Base-by-base conservation (phyloP, 2,329 filamentous ascomycete species). In the Aspergillus sp. region DNA sequence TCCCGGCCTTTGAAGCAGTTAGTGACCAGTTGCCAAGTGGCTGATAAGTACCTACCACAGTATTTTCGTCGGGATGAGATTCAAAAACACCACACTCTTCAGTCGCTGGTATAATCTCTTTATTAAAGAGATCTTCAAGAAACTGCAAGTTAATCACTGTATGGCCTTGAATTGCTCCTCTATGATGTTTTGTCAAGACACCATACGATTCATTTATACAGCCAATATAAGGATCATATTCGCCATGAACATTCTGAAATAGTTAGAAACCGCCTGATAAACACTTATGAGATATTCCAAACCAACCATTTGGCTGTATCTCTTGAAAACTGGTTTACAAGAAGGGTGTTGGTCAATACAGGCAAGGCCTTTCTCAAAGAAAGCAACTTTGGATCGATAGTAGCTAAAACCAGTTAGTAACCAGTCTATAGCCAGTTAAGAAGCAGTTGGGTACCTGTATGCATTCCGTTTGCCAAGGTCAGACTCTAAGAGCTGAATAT, bases 61-160 rank as follows among this genome's bases (percentile, higher is more conserved):
- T 27, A 51, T 32, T 45, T 46, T 44, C 15, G 15, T n/a, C 42
- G 13, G 20, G 42, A 44, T 44, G 42, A 10, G 42, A 15, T 27
- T 46, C 19, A 43, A 51, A 41, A 10, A 47, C 32, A 49, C 41
- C 20, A 35, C 41, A 52, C 42, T 49, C 45, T 39, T 52, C 42
- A 23, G 23, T 15, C 12, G 17, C 3, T 39, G 46, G 35, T 20
- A 45, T 10, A 15, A 49, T 41, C 15, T 46, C 17, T 20, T 50
- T 39, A 33, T 48, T 48, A 41, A 50, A 50, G n/a, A 50, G 43
- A n/a, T 49, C 35, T 23, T 51, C 43, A n/a, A 51, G 44, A 41
- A 51, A 49, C 3, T 25, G 12, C 10, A 51, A 7, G 44, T 51
- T 19, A 22, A 51, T 19, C 27, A 17, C 7, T 19, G 27, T 42